These are phyloP conservation scores for Leishmania amazonensis DNA, from an alignment of 208 protist species.

Conservation along the genomic window DNA sequence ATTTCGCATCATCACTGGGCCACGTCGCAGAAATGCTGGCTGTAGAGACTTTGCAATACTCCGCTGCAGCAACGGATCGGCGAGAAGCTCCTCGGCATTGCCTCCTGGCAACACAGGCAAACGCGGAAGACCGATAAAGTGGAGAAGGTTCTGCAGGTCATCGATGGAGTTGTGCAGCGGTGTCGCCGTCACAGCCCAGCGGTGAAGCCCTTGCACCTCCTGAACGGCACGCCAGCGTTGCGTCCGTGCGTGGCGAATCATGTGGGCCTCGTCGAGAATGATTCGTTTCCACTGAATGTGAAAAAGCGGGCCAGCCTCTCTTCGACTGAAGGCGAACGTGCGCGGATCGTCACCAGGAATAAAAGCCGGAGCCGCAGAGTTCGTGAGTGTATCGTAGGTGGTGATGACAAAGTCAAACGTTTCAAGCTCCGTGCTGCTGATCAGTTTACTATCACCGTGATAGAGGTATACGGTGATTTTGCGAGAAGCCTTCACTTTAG, in stretches of 20 bases:
- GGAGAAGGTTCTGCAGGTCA: constrained; percentile 91
- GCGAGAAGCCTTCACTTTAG: constrained; percentile 60
- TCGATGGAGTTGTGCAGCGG: constrained; percentile 94
- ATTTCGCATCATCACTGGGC: constrained; percentile 89
- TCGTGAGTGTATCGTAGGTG: constrained; percentile 90
- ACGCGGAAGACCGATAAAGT: constrained; percentile 79
- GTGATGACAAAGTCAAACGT: constrained; percentile 94
- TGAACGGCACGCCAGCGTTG: constrained; percentile 82
- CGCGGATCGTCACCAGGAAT: constrained; percentile 61
- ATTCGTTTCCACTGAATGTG: constrained; percentile 92
- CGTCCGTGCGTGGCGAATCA: constrained; percentile 89
- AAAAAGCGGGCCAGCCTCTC: constrained; percentile 81
- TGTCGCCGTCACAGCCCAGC: constrained; percentile 94
- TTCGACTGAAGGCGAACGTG: constrained; percentile 61
- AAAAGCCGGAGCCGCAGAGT: constrained; percentile 67
- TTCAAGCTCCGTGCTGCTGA: constrained; percentile 76
- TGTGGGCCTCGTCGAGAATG: constrained; percentile 96
- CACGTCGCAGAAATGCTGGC: constrained; percentile 83
- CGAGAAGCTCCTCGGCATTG: constrained; percentile 76
- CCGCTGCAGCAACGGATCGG: constrained; percentile 76
- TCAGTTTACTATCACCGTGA: constrained; percentile 75
- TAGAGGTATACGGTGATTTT: constrained; percentile 77
- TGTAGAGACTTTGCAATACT: constrained; percentile 88
- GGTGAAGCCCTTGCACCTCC: constrained; percentile 77
- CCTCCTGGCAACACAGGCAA: constrained; percentile 76